Conservation (phyloP, 2,329 filamentous ascomycete species). For the Xylaria sp. region DNA sequence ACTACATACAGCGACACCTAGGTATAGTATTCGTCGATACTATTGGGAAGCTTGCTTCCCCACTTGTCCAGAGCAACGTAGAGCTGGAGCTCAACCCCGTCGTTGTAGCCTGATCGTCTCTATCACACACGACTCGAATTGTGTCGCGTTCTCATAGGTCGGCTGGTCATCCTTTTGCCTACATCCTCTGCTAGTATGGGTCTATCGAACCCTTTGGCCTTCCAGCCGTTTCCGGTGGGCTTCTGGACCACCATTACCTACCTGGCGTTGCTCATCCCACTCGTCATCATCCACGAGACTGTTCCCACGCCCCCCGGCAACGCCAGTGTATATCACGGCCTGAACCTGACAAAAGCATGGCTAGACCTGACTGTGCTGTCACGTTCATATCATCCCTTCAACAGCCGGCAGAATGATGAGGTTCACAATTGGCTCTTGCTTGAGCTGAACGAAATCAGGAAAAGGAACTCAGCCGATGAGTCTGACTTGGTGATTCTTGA, state of each 20-base stretch:
- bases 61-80: constrained; percentile 33
- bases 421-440: constrained; percentile 80
- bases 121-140: constrained; percentile 26
- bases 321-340: constrained; percentile 66
- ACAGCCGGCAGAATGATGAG: constrained; percentile 83
- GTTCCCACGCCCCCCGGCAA: constrained; percentile 74
- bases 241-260: constrained; percentile 82
- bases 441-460: constrained; percentile 76
- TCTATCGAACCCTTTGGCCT: constrained; percentile 72
- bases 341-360: constrained; percentile 90
- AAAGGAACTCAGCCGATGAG: constrained; percentile 64
- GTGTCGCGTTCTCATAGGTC: constrained; percentile 35
- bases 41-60: constrained; percentile 40
- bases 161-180: constrained; percentile 14
- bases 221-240: constrained; percentile 83
- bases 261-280: constrained; percentile 77
- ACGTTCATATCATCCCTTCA: constrained; percentile 84
- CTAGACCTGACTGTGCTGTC: constrained; percentile 81
- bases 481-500: constrained; percentile 76
- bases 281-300: constrained; percentile 79
- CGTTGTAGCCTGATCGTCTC: constrained; percentile 35
- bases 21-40: not conserved
- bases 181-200: constrained; percentile 43
- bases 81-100: constrained; percentile 33
- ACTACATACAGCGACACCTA: not conserved